phyloP scores from a whole-genome alignment of 345 rosid genomes.

The Stellera chamaejasme region DNA sequence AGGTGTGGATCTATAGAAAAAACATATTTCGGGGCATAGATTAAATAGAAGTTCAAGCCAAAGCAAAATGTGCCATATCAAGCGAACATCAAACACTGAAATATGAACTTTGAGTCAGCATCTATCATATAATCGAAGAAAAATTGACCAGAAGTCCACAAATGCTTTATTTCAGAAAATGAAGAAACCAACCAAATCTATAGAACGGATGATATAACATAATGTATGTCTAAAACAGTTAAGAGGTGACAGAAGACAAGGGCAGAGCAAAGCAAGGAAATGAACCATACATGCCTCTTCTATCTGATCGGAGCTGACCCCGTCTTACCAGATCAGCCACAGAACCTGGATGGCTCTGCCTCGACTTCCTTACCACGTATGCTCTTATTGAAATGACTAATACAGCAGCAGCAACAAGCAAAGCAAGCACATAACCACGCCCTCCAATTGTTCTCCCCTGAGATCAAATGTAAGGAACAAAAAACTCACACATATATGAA shows the following conservation, averaged over 20 bases:
- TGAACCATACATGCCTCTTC: constrained; percentile 98
- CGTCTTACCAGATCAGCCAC: constrained; percentile 96
- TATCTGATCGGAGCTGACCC: constrained; percentile 91
- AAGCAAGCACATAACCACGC: constrained; percentile 30
- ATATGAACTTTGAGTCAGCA: background rate
- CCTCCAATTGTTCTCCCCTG: constrained; percentile 39
- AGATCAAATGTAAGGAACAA: constrained; percentile 2
- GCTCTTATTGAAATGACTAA: constrained; percentile 41
- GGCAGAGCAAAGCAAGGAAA: constrained; percentile 9
- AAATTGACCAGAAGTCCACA: background rate
- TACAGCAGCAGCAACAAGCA: constrained; percentile 47
- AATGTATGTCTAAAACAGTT: background rate
- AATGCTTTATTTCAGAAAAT: too few species aligned
- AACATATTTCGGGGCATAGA: background rate
- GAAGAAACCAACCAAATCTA: too few species aligned
- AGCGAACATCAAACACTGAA: background rate
- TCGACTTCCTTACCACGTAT: constrained; percentile 35
- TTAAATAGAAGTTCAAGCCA: background rate
- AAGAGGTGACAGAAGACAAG: background rate
- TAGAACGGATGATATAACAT: too few species aligned
- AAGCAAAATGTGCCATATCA: background rate
- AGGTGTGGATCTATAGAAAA: constrained; percentile 51
- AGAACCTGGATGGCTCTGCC: constrained; percentile 46
- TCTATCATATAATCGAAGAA: background rate
- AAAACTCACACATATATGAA: background rate